Conservation (phyloP, 192 early-diverging fungal species). For the Coemansia sp. region DNA sequence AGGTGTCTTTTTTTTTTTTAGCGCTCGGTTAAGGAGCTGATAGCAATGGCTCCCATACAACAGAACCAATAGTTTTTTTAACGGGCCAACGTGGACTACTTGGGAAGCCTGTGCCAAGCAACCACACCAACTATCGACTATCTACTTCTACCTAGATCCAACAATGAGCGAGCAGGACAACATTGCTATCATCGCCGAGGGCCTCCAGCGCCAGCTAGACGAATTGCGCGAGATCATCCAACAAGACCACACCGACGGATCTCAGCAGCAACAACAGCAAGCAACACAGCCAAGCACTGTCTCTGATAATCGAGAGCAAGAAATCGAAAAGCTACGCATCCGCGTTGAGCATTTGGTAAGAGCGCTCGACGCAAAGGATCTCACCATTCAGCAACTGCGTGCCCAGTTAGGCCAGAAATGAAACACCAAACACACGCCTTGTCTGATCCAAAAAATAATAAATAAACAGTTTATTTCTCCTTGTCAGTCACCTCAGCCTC, state of each 20-base stretch:
- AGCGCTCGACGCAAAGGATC: constrained; percentile 41
- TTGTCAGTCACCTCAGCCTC: constrained; percentile 28
- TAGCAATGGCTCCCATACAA: not conserved
- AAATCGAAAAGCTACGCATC: constrained; percentile 31
- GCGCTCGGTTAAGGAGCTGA: not conserved
- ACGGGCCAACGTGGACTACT: no score
- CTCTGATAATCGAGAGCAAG: constrained; percentile 5
- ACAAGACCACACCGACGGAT: not conserved
- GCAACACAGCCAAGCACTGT: not conserved
- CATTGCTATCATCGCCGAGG: constrained; percentile 18
- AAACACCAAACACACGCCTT: not conserved
- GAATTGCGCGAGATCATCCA: constrained; percentile 35
- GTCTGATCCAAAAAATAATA: not conserved
- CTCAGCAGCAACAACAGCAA: not conserved
- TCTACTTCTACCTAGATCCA: not conserved
- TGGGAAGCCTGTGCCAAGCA: no score
- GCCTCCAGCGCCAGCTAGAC: constrained; percentile 44
- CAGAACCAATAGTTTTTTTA: no score
- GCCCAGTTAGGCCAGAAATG: not conserved
- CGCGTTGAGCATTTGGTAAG: constrained; percentile 43
- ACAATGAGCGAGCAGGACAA: constrained; percentile 4
- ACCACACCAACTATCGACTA: not conserved
- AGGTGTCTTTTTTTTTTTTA: no score
- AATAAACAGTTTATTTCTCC: not conserved
- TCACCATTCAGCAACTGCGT: constrained; percentile 17